A percentile compares a stretch with the other conserved stretches of the same genome.
Evolutionary conservation across 108 stramenopile genomes (phyloP).

Genomic region (Cyclotella atomus): DNA sequence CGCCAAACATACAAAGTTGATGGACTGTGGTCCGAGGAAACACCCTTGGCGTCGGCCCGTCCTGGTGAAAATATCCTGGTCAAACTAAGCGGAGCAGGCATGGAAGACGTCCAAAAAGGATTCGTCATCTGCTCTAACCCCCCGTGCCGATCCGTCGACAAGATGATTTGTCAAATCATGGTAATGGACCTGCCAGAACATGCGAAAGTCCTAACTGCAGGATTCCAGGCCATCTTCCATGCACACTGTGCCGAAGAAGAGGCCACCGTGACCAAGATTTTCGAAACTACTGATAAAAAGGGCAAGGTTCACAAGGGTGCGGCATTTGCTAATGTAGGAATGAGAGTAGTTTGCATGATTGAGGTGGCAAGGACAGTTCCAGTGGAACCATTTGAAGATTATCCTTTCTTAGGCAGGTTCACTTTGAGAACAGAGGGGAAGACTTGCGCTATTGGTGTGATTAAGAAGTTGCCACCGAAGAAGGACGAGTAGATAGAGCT

Average conservation of each 20-base stretch:
- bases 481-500: slow-evolving; percentile 51
- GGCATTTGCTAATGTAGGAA: slow-evolving; percentile 83
- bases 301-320: slow-evolving; percentile 81
- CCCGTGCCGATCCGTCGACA: slow-evolving; percentile 86
- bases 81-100: slow-evolving; percentile 85
- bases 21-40: slow-evolving; percentile 94
- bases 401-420: slow-evolving; percentile 96
- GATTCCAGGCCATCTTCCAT: slow-evolving; percentile 97
- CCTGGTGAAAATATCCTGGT: slow-evolving; percentile 99
- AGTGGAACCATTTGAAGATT: slow-evolving; percentile 89
- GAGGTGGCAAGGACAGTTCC: slow-evolving; percentile 82
- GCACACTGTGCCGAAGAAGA: slow-evolving; percentile 96
- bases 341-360: slow-evolving; percentile 82
- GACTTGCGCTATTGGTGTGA: slow-evolving; percentile 98
- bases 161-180: slow-evolving; percentile 84
- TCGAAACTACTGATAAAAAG: slow-evolving; percentile 87
- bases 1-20: slow-evolving; percentile 90
- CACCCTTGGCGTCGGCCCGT: slow-evolving; percentile 84
- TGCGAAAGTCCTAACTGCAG: slow-evolving; percentile 94
- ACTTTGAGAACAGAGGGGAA: slow-evolving; percentile 99
- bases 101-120: slow-evolving; percentile 96
- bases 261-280: slow-evolving; percentile 87
- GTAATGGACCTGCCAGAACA: slow-evolving; percentile 97
- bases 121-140: slow-evolving; percentile 92
- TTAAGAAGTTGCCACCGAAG: slow-evolving; percentile 92